Evolutionary conservation across 306 rosid species (phyloP).

Genomic region (Vigna unguiculata): DNA sequence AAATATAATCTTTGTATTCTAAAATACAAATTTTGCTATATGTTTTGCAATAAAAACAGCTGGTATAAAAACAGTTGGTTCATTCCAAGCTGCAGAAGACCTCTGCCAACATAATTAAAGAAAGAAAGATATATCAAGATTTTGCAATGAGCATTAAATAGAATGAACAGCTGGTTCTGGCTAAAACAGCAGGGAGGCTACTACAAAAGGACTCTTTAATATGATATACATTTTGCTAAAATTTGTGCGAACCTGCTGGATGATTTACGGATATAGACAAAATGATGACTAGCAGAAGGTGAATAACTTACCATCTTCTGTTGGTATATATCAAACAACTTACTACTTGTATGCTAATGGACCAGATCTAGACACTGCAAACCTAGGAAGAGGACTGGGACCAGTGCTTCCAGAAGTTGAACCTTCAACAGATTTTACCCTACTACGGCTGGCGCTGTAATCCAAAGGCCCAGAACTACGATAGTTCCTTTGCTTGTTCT

Average conservation of each 20-base stretch:
- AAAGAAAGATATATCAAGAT: neutral
- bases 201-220: constrained; percentile 42
- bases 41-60: no score
- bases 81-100: constrained; percentile 8
- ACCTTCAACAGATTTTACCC: constrained; percentile 69
- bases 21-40: no score
- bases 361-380: constrained; percentile 98
- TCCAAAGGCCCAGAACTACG: constrained; percentile 96
- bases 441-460: constrained; percentile 74
- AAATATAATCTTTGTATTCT: no score
- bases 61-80: no score
- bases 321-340: constrained; percentile 14
- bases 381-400: constrained; percentile 94
- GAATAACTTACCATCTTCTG: constrained; percentile 54
- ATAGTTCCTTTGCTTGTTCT: constrained; percentile 58
- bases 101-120: neutral
- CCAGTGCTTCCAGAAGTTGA: constrained; percentile 87
- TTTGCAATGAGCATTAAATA: constrained; percentile 25
- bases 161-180: constrained; percentile 16
- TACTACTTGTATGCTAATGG: constrained; percentile 88
- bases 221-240: constrained; percentile 53
- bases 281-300: constrained; percentile 44
- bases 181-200: constrained; percentile 36
- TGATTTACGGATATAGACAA: constrained; percentile 42
- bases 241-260: constrained; percentile 47